Conservation (phyloP, 495 filamentous ascomycete species). For the Tuber aestivum region DNA sequence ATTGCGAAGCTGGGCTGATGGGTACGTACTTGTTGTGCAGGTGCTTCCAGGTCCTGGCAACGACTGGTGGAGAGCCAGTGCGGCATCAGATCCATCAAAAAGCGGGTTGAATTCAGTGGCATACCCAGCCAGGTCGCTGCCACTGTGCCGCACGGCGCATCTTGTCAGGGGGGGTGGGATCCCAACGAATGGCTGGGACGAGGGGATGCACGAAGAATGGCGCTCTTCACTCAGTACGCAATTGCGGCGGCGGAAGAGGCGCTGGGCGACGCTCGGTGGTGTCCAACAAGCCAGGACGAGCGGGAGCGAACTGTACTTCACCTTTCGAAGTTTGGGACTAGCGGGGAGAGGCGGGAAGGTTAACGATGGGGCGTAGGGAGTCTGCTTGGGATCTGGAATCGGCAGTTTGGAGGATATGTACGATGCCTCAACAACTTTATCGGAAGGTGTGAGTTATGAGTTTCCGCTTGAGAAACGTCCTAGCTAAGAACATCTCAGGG, state of each 20-base stretch:
- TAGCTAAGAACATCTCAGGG: constrained; percentile 50
- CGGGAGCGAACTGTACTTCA: constrained; percentile 58
- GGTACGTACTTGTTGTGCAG: too few species aligned
- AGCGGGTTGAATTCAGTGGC: constrained; percentile 55
- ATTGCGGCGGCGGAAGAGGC: constrained; percentile 84
- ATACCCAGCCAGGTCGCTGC: constrained; percentile 82
- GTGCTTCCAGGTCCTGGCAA: constrained; percentile 70
- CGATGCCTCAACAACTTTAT: constrained; percentile 68
- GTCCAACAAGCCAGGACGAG: constrained; percentile 56
- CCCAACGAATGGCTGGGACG: constrained; percentile 68
- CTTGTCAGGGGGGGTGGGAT: constrained; percentile 60
- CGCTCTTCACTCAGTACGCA: constrained; percentile 85
- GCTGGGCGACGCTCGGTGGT: constrained; percentile 75
- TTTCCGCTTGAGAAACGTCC: neutral
- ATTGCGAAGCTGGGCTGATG: neutral
- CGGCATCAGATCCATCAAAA: constrained; percentile 66
- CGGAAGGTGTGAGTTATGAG: constrained; percentile 57
- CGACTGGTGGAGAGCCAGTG: constrained; percentile 71
- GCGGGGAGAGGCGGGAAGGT: neutral
- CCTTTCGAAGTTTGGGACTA: neutral
- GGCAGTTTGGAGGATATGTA: constrained; percentile 89
- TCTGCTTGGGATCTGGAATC: constrained; percentile 94
- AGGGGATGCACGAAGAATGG: constrained; percentile 73
- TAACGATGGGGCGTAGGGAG: constrained; percentile 50
- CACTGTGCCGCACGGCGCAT: constrained; percentile 60